Evolutionary conservation across 2,329 filamentous ascomycete species (phyloP).

Genomic region (Blastomyces gilchristii): DNA sequence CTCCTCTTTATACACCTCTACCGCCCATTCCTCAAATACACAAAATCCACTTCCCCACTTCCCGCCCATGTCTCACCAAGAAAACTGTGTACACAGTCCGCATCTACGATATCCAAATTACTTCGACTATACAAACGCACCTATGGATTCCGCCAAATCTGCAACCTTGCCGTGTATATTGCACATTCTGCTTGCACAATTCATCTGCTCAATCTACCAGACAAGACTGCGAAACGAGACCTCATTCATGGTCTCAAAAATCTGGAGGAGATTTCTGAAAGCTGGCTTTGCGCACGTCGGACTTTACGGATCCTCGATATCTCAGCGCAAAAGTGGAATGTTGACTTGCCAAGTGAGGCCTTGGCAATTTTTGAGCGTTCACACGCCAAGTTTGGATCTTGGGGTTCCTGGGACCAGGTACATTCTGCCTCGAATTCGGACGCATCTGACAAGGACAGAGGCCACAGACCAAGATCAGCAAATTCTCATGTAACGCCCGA

Average conservation of each 20-base stretch:
- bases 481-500: constrained; percentile 2
- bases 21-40: constrained; percentile 88
- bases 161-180: constrained; percentile 94
- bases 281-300: constrained; percentile 81
- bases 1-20: constrained; percentile 93
- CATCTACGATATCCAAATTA: constrained; percentile 82
- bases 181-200: constrained; percentile 89
- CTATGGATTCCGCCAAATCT: constrained; percentile 85
- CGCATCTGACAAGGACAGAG: constrained; percentile 18
- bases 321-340: constrained; percentile 78
- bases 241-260: constrained; percentile 85
- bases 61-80: constrained; percentile 81
- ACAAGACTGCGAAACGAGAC: constrained; percentile 81
- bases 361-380: constrained; percentile 63
- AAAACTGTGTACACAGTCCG: constrained; percentile 82
- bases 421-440: constrained; percentile 40
- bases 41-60: constrained; percentile 66
- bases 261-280: constrained; percentile 88
- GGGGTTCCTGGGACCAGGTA: constrained; percentile 48
- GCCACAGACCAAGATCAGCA: neutral
- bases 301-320: constrained; percentile 78
- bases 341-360: constrained; percentile 78
- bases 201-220: constrained; percentile 82
- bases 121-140: constrained; percentile 87
- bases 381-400: constrained; percentile 68